phyloP scores from a whole-genome alignment of 2,329 filamentous ascomycete species.

The Stemphylium lycopersici region DNA sequence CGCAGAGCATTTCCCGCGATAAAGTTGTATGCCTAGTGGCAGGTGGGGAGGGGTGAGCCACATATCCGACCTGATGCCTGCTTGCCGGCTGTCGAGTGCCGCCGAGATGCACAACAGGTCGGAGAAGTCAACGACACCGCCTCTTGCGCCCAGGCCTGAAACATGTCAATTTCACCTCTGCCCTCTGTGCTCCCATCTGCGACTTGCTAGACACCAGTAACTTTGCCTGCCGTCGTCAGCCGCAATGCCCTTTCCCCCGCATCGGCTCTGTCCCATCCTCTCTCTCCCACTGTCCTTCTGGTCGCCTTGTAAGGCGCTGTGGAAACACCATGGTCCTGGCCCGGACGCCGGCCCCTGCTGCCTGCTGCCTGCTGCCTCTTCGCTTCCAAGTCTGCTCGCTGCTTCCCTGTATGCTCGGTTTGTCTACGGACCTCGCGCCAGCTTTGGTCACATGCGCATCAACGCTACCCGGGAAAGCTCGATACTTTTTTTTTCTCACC shows the following conservation, averaged over 20 bases:
- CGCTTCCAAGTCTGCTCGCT: not conserved
- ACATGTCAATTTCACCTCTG: not conserved
- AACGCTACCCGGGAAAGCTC: not conserved
- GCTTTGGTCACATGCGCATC: slow-evolving; percentile 14
- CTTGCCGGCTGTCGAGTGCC: not conserved
- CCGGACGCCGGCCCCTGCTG: not conserved
- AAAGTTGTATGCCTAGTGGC: slow-evolving; percentile 5
- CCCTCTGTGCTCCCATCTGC: not conserved
- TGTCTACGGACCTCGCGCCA: slow-evolving; percentile 1
- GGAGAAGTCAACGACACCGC: not conserved
- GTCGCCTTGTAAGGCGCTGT: slow-evolving; percentile 5
- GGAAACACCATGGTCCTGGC: not conserved
- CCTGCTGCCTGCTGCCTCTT: not conserved
- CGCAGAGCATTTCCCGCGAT: slow-evolving; percentile 13
- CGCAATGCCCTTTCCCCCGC: too few species aligned
- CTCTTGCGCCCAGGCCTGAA: not conserved
- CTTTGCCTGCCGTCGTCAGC: not conserved
- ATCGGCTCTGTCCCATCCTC: not conserved
- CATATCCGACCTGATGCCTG: slow-evolving; percentile 2
- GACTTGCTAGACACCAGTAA: not conserved
- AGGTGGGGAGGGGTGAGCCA: slow-evolving; percentile 1
- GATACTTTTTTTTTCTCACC: not conserved
- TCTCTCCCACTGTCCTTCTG: not conserved
- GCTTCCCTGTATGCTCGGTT: slow-evolving; percentile 1
- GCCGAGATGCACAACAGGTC: not conserved